Conservation (phyloP, 176 grass and related monocot species). For the Bolboschoenus planiculmis region DNA sequence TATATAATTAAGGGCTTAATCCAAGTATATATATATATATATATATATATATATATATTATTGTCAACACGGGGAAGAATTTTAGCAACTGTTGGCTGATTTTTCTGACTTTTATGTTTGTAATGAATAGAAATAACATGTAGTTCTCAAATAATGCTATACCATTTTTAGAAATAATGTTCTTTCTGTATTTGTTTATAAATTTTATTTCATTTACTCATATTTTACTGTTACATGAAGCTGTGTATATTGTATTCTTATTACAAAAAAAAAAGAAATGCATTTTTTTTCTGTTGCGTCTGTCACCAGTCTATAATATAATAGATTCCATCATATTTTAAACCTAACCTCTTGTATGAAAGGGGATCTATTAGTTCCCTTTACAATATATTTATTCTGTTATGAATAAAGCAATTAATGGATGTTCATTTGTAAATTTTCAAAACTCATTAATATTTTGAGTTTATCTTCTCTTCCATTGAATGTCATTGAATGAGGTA, state of each 20-base stretch:
- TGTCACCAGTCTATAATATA: neutral
- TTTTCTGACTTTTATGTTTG: neutral
- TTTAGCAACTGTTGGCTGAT: neutral
- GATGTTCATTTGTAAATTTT: no score
- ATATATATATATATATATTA: no score
- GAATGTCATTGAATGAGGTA: no score
- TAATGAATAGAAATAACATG: neutral
- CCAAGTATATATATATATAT: slow-evolving; percentile 17
- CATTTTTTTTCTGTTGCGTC: neutral
- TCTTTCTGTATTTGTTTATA: neutral
- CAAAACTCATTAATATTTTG: no score
- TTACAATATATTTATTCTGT: neutral
- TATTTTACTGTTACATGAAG: neutral
- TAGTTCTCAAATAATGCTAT: neutral
- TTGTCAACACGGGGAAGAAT: neutral
- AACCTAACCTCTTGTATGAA: neutral
- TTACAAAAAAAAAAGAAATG: neutral
- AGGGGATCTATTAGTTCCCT: neutral
- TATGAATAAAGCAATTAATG: neutral
- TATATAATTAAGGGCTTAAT: neutral
- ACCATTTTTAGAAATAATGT: neutral
- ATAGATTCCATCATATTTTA: neutral
- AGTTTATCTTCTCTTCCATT: no score
- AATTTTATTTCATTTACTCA: neutral
- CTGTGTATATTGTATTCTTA: neutral